Evolutionary conservation across 768 basidiomycete species (phyloP), one percentile per base, ranked within the genome.

Genomic region (Mrakia gelida): DNA sequence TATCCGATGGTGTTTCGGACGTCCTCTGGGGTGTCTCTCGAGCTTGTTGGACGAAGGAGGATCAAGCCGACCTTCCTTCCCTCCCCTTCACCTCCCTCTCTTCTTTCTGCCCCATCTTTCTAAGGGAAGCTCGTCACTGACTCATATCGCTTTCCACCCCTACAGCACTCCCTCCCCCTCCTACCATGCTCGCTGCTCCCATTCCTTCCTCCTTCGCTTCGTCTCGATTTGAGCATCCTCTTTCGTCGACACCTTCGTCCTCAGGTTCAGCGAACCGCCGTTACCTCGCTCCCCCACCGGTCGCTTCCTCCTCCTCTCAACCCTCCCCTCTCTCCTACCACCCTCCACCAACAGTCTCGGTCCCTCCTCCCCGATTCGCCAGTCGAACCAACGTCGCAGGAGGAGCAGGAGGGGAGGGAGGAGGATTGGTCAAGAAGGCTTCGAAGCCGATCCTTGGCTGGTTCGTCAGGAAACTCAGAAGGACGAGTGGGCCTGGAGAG

Each of bases 381-480:
- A 70, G 67, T 26, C 21, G 67, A 38, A 70, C 67, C 9, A 70
- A 43, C 67, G 67, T 70, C 18, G 41, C 18, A 34, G 34, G n/a
- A 18, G 30, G 18, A 41, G 32, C 7, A 11, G 13, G 30, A 18
- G 63, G 32, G 15, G 65, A 38, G 9, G 34, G 13, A 26, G 34
- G 13, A n/a, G 68, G 67, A n/a, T 71, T 75, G 18, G 68, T 68
- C 43, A 79, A 79, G 59, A 79, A 79, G 78, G 56, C 70, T 4
- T 52, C 45, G 5, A 72, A 72, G 23, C 74, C 67, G 15, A 32
- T 70, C 56, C 67, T 79, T 21, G 74, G 78, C n/a, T 79, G 78
- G 78, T 75, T 79, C 68, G 68, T 63, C 6, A 38, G 77, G 16
- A 78, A 73, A 63, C 18, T 78, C 10, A 26, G 72, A 34, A 74